phyloP scores from a whole-genome alignment of 2,329 filamentous ascomycete genomes.

The Arthroderma sp. region DNA sequence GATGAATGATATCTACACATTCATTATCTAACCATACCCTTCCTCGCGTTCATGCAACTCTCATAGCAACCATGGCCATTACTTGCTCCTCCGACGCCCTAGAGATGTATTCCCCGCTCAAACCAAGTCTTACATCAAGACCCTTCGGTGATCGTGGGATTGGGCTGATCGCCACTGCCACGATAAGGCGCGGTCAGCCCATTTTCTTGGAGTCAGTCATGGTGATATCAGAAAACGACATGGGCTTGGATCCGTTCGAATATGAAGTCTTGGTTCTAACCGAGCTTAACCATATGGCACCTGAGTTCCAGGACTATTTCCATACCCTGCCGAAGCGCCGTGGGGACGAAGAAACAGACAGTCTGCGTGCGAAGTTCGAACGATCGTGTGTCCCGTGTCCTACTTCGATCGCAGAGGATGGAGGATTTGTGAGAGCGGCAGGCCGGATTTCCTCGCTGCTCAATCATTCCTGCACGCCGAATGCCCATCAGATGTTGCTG shows the following conservation, averaged over 20 bases:
- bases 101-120: too few relatives aligned
- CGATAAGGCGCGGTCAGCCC: background rate
- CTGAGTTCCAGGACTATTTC: background rate
- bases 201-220: slow-evolving; percentile 11
- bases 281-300: background rate
- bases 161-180: slow-evolving; percentile 7
- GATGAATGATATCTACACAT: too few relatives aligned
- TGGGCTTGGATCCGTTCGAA: background rate
- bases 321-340: slow-evolving; percentile 8
- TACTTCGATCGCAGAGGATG: too few relatives aligned
- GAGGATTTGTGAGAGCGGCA: background rate
- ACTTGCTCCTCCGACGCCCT: too few relatives aligned
- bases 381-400: slow-evolving; percentile 4
- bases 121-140: background rate
- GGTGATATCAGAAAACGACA: background rate
- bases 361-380: slow-evolving; percentile 10
- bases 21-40: too few relatives aligned
- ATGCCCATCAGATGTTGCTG: slow-evolving; percentile 15
- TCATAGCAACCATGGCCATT: too few relatives aligned
- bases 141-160: background rate
- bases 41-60: too few relatives aligned
- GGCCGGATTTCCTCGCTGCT: slow-evolving; percentile 5
- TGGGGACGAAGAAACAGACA: slow-evolving; percentile 3
- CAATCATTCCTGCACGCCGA: slow-evolving; percentile 21
- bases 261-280: slow-evolving; percentile 7